Evolutionary conservation across 2,329 filamentous ascomycete species (phyloP), one percentile per base, ranked within the genome.

Genomic region (Arthrobotrys megalospora): DNA sequence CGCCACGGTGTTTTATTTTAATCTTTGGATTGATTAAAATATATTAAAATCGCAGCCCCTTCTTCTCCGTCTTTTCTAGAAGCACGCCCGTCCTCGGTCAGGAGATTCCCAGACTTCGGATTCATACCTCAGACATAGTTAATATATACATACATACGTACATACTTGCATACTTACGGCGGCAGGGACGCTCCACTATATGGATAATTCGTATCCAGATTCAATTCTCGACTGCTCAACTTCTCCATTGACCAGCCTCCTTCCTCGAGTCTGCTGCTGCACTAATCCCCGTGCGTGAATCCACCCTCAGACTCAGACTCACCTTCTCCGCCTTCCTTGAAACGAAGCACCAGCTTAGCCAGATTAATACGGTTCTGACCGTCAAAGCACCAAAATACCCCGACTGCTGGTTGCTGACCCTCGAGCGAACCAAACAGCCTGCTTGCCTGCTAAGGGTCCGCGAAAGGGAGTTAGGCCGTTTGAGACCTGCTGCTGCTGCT

Each of bases 211-310:
- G 24, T 2, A 28, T 28, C 24, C 24, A 28, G 24, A 28, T 28
- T 28, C 24, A 28, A 28, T 28, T 28, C 24, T 28, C 24, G 24
- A 28, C 2, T 28, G 24, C 24, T 2, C 24, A 28, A 19, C 34
- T 70, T 76, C 80, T 76, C 66, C 55, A 62, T 80, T 62, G 55
- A 73, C 75, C 67, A 75, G 65, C 64, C 71, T 79, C 72, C 65
- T 80, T 80, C 58, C 47, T 28, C 24, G 24, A 28, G 2, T 2
- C 24, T 28, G 24, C 24, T 28, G 24, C 24, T 28, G 24, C 24
- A 28, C 24, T 28, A 28, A 38, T 38, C 36, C 36, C 36, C 36
- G 36, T 38, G 36, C 36, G 12, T n/a, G 24, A 36, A 36, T 55
- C 32, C 41, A 48, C 66, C 48, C 60, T 65, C 68, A 70, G 66